Base-by-base conservation (phyloP, 2,329 filamentous ascomycete genomes). In the Kalaharituber pfeilii region DNA sequence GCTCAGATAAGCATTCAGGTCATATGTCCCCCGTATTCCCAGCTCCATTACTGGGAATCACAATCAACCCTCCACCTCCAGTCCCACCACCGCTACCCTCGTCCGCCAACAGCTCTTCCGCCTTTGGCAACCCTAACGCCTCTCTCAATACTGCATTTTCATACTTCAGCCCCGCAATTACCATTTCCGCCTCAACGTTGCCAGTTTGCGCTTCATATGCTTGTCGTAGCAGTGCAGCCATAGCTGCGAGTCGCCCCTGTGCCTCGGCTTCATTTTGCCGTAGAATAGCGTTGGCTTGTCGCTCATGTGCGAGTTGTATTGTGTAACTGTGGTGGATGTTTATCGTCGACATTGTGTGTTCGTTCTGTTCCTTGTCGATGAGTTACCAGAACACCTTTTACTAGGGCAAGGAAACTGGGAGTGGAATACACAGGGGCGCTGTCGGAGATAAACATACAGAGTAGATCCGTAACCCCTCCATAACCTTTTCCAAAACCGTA, bases 321-420 rank as follows among this genome's bases (percentile, higher is more conserved):
- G 62, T 61, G 39, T 64, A 64, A 33, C 62, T 61, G 42, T 62
- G 60, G 50, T 64, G 62, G 50, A 64, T 64, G 42, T 64, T 64
- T 47, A 64, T 64, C 15, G 62, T 64, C 7, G 62, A 62, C 42
- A 62, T 60, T 20, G 62, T 62, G 57, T 64, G 62, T 52, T 64
- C 62, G 36, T 62, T 59, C 62, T 63, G 39, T 56, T 49, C 24
- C 2, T 13, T 36, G n/a, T 36, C 30, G 9, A 9, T 9, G 30
- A 33, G 51, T 5, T 28, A 9, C 6, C 18, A 11, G 18, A 13
- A n/a, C 26, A n/a, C 33, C n/a, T 8, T 25, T 24, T 9, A 36
- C 9, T 9, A 36, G 30, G 30, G 9, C 30, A 36, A 36, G 30
- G 30, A 36, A 36, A n/a, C 9, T 9, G 24, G 15, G 15, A 24